A percentile compares a stretch with the other conserved stretches of the same genome.
phyloP scores from a whole-genome alignment of 805 yeast species.

The Kuraishia floccosa region DNA sequence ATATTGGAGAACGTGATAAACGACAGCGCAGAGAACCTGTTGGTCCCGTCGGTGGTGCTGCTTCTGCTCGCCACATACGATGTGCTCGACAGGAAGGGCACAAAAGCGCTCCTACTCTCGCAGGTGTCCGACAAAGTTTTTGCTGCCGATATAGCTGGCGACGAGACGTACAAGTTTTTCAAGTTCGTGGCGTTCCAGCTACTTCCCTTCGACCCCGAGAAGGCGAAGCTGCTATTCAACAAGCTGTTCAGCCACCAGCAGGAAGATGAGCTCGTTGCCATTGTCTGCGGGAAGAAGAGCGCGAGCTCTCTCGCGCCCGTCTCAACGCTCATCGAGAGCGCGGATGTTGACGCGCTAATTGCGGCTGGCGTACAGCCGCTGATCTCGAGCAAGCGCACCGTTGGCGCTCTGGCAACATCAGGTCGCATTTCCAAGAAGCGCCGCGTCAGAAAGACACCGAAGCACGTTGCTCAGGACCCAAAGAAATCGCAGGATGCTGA shows the following conservation, averaged over 20 bases:
- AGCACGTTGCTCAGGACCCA: slow-evolving; percentile 13
- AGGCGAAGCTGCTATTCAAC: slow-evolving; percentile 17
- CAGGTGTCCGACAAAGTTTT: slow-evolving; percentile 14
- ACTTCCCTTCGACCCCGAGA: slow-evolving; percentile 19
- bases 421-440: slow-evolving; percentile 11
- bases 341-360: slow-evolving; percentile 19
- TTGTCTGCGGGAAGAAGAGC: slow-evolving; percentile 7
- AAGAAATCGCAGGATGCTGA: slow-evolving; percentile 43
- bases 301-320: slow-evolving; percentile 9
- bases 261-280: slow-evolving; percentile 11
- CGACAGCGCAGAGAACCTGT: slow-evolving; percentile 3
- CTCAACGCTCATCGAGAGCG: slow-evolving; percentile 13
- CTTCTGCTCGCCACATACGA: slow-evolving; percentile 39
- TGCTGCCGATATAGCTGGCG: slow-evolving; percentile 4
- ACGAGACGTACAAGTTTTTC: slow-evolving; percentile 14
- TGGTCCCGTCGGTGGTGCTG: slow-evolving; percentile 38
- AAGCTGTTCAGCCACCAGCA: slow-evolving; percentile 8
- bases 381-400: slow-evolving; percentile 4
- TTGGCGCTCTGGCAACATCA: slow-evolving; percentile 2
- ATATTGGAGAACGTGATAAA: slow-evolving; percentile 21
- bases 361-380: slow-evolving; percentile 15
- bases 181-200: slow-evolving; percentile 24
- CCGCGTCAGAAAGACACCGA: slow-evolving; percentile 15
- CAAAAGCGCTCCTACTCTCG: slow-evolving; percentile 19
- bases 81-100: slow-evolving; percentile 23